Conservation (phyloP, 225 moss, liverwort and hornwort species). For the Lunularia cruciata region DNA sequence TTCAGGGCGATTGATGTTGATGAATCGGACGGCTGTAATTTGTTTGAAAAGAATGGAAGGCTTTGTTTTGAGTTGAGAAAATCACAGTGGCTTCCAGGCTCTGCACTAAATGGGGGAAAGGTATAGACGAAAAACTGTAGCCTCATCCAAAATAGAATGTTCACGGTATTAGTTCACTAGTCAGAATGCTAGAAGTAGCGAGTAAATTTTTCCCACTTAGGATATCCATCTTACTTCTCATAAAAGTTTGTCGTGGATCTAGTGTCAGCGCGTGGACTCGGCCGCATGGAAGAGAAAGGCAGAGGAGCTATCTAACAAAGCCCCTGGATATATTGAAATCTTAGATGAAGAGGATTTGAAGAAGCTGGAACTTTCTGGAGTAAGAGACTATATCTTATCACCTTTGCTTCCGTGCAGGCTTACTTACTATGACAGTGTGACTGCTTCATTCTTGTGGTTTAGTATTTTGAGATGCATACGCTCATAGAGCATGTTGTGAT, state of each 20-base stretch:
- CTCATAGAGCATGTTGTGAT: no score
- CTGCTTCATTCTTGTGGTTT: no score
- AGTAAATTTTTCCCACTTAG: no score
- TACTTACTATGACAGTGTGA: no score
- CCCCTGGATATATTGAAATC: slow-evolving; percentile 54
- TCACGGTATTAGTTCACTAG: no score
- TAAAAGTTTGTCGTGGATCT: background rate
- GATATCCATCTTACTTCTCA: no score
- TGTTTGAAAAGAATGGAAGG: slow-evolving; percentile 32
- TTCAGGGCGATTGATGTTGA: slow-evolving; percentile 58
- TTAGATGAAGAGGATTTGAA: slow-evolving; percentile 47
- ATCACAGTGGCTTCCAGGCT: slow-evolving; percentile 44
- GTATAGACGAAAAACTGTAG: no score
- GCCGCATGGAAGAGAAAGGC: slow-evolving; percentile 58
- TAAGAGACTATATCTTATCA: no score
- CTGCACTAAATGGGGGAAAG: slow-evolving; percentile 46
- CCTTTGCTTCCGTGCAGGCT: no score
- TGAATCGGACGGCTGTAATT: slow-evolving; percentile 48
- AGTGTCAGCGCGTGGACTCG: slow-evolving; percentile 51
- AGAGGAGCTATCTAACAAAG: slow-evolving; percentile 57
- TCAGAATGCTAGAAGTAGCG: no score
- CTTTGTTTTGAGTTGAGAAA: slow-evolving; percentile 48
- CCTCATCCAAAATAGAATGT: no score
- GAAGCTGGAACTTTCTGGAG: slow-evolving; percentile 47
- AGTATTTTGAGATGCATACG: no score